Evolutionary conservation across 768 basidiomycete species (phyloP).

Genomic region (Phaeolepiota aurea): DNA sequence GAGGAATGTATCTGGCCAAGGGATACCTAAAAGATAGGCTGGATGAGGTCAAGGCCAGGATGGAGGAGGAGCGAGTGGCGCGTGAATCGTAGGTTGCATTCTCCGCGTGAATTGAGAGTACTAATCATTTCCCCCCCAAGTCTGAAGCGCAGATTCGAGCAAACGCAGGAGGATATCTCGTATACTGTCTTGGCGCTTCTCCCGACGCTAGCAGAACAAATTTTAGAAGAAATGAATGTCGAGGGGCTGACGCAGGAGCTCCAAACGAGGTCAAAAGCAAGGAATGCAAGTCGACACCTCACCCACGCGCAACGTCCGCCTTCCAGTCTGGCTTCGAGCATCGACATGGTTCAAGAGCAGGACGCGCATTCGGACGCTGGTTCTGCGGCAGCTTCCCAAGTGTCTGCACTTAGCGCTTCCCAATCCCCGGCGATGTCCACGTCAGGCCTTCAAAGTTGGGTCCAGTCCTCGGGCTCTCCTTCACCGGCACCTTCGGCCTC

Average conservation of each 20-base stretch:
- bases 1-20: conserved; percentile 55
- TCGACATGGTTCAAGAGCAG: conserved; percentile 31
- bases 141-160: conserved; percentile 61
- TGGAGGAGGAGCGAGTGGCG: conserved; percentile 54
- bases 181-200: conserved; percentile 69
- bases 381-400: conserved; percentile 19
- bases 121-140: conserved; percentile 27
- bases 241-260: conserved; percentile 56
- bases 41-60: conserved; percentile 55
- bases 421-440: background rate
- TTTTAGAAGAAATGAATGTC: conserved; percentile 71
- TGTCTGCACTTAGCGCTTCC: background rate
- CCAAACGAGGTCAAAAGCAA: conserved; percentile 25
- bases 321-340: conserved; percentile 16
- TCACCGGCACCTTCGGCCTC: conserved; percentile 7
- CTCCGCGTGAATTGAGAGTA: background rate
- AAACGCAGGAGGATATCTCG: conserved; percentile 69
- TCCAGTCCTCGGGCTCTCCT: conserved; percentile 13
- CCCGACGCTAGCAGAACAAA: conserved; percentile 55
- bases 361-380: conserved; percentile 34
- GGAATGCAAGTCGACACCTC: conserved; percentile 5
- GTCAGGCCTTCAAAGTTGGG: conserved; percentile 23
- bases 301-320: conserved; percentile 5
- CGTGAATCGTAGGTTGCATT: conserved; percentile 54
- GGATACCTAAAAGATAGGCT: conserved; percentile 54